A percentile compares a stretch with the other conserved stretches of the same genome.
Evolutionary conservation across 1,139 yeast genomes (phyloP).

Genomic region (Debaryomycetaceae sp.): DNA sequence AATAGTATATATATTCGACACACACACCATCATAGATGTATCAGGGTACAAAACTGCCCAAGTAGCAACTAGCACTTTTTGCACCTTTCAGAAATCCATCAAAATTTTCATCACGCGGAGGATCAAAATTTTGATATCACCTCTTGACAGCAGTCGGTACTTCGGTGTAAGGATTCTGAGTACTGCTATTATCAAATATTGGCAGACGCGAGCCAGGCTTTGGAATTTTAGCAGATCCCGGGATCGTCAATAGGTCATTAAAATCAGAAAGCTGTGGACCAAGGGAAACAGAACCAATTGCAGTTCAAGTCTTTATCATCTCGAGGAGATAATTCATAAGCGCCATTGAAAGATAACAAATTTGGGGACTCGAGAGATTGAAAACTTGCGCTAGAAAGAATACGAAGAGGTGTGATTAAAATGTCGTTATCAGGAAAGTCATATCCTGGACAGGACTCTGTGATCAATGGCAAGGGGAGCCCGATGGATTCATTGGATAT

Average conservation of each 20-base stretch:
- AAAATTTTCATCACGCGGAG: not conserved
- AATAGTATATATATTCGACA: no score
- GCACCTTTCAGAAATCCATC: not conserved
- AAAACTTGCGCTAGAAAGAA: not conserved
- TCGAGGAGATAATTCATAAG: not conserved
- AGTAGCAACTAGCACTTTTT: not conserved
- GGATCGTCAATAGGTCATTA: no score
- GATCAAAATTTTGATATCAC: not conserved
- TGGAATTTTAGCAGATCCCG: no score
- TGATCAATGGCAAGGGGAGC: not conserved
- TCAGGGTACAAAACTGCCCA: no score
- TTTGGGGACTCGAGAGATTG: no score
- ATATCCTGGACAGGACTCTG: conserved; percentile 3
- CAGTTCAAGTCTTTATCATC: not conserved
- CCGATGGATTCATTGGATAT: not conserved
- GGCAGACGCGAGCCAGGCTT: no score
- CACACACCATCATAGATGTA: no score
- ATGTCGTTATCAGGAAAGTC: conserved; percentile 11
- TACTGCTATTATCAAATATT: no score
- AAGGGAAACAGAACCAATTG: no score
- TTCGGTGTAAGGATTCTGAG: no score
- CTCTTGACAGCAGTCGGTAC: not conserved
- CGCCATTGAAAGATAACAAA: not conserved
- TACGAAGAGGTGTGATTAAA: not conserved
- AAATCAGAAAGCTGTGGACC: no score